Conservation (phyloP, 768 basidiomycete species). For the Cyathus striatus region DNA sequence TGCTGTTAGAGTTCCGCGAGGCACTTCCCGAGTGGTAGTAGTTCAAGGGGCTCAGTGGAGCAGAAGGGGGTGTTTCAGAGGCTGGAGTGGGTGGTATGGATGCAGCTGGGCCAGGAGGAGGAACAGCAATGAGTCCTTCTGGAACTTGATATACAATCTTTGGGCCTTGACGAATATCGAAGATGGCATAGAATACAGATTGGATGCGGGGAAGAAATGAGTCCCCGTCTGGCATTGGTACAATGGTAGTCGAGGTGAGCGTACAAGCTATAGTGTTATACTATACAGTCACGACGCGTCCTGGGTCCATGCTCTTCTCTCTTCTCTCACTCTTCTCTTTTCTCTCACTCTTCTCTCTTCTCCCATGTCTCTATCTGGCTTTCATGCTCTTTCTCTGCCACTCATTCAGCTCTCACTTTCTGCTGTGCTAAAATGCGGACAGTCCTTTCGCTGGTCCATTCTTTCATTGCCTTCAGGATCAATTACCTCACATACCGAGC, state of each 20-base stretch:
- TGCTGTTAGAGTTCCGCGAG: conserved; percentile 39
- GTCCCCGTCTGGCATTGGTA: conserved; percentile 35
- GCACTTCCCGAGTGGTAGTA: conserved; percentile 24
- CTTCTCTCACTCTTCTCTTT: no score
- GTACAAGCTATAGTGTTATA: background rate
- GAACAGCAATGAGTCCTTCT: conserved; percentile 73
- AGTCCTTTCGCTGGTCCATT: conserved; percentile 80
- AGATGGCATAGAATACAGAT: conserved; percentile 92
- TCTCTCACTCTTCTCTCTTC: background rate
- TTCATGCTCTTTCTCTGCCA: conserved; percentile 55
- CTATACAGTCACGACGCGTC: no score
- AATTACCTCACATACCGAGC: conserved; percentile 4
- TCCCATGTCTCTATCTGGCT: conserved; percentile 31
- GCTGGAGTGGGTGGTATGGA: conserved; percentile 37
- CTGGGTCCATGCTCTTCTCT: no score
- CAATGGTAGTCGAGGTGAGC: background rate
- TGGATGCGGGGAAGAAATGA: conserved; percentile 78
- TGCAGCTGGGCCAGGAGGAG: conserved; percentile 22
- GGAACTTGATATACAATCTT: conserved; percentile 93
- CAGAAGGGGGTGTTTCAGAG: conserved; percentile 21
- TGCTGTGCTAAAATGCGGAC: conserved; percentile 77
- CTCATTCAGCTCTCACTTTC: conserved; percentile 71
- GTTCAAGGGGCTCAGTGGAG: conserved; percentile 11
- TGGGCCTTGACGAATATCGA: conserved; percentile 81
- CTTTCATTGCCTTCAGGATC: conserved; percentile 30